phyloP scores from a whole-genome alignment of 1,139 yeast genomes.

The Kurtzmaniella natalensis region DNA sequence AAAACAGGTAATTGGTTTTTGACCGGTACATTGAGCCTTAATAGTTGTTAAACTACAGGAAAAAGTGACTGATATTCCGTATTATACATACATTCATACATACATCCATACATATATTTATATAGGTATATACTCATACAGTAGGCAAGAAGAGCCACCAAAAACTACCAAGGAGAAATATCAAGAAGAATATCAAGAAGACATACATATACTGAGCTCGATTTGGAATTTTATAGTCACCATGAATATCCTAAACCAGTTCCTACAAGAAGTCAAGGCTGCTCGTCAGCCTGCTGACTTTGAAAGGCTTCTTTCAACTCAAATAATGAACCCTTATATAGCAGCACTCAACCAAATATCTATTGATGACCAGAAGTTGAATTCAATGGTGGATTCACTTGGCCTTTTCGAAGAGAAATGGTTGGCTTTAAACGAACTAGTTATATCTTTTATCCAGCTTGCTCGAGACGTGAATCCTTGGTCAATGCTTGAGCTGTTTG shows the following conservation, averaged over 20 bases:
- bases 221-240: too few species aligned
- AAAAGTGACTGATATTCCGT: too few species aligned
- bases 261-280: background rate
- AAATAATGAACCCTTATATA: slow-evolving; percentile 10
- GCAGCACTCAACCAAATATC: slow-evolving; percentile 8
- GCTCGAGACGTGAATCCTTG: slow-evolving; percentile 57
- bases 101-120: too few species aligned
- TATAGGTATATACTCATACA: too few species aligned
- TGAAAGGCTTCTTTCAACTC: background rate
- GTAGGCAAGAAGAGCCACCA: too few species aligned
- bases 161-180: too few species aligned
- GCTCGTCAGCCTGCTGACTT: background rate
- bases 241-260: background rate
- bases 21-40: too few species aligned
- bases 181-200: too few species aligned
- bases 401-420: slow-evolving; percentile 37
- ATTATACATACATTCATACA: too few species aligned
- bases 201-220: too few species aligned
- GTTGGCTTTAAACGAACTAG: slow-evolving; percentile 49
- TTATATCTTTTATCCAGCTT: slow-evolving; percentile 47
- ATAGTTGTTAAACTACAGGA: too few species aligned
- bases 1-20: too few species aligned
- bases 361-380: slow-evolving; percentile 9
- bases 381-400: slow-evolving; percentile 24
- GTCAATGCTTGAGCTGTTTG: slow-evolving; percentile 55